A percentile compares a stretch with the other conserved stretches of the same genome.
Conservation (phyloP, 2,329 filamentous ascomycete genomes). For the Bipolaris gigantea region DNA sequence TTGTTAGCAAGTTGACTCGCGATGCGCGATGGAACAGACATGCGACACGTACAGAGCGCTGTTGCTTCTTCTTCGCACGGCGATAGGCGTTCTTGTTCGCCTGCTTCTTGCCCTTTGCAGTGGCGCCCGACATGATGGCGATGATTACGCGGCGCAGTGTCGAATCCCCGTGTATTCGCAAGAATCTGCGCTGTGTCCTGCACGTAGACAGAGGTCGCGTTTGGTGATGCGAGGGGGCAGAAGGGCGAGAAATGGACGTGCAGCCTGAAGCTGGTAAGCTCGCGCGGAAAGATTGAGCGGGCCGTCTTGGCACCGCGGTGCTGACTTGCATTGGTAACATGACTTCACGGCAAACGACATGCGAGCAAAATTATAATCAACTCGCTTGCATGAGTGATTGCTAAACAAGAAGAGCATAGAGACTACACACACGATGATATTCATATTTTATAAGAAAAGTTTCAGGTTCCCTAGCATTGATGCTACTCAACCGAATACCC, state of each 20-base stretch:
- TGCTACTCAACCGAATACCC: background rate
- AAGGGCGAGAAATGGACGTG: conserved; percentile 1
- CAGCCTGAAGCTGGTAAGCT: conserved; percentile 10
- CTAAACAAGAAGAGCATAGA: background rate
- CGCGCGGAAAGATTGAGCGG: conserved; percentile 14
- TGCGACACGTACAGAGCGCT: conserved; percentile 59
- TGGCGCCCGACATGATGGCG: conserved; percentile 34
- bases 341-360: background rate
- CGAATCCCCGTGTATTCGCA: background rate
- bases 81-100: conserved; percentile 93
- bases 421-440: background rate
- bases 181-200: background rate
- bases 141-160: conserved; percentile 14
- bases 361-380: background rate
- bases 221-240: background rate
- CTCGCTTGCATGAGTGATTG: background rate
- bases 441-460: background rate
- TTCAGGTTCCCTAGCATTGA: background rate
- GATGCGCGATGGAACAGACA: background rate
- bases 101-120: conserved; percentile 55
- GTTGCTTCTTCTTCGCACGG: conserved; percentile 93
- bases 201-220: conserved; percentile 1
- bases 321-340: background rate
- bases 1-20: conserved; percentile 20
- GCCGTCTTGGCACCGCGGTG: conserved; percentile 6